Evolutionary conservation across 306 rosid species (phyloP).

Genomic region (Acacia confusa): DNA sequence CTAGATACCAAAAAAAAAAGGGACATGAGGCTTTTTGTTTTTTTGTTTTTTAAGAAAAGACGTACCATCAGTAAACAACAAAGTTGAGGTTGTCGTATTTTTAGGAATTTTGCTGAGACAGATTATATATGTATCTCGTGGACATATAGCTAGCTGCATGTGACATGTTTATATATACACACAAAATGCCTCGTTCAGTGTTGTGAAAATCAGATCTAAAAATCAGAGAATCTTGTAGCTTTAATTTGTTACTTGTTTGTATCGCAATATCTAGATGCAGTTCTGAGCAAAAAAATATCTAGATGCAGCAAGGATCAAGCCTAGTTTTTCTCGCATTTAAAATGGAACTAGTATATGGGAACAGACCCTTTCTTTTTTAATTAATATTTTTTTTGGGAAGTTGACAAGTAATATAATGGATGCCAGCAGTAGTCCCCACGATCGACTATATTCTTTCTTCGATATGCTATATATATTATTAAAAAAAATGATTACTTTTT

Average conservation of each 20-base stretch:
- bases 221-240: slow-evolving; percentile 47
- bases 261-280: neutral
- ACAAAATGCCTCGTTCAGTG: neutral
- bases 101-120: slow-evolving; percentile 8
- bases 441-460: slow-evolving; percentile 20
- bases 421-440: slow-evolving; percentile 35
- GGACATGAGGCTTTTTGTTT: neutral
- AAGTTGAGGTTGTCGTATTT: slow-evolving; percentile 24
- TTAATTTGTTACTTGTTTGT: neutral
- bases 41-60: neutral
- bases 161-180: slow-evolving; percentile 18
- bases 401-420: slow-evolving; percentile 27
- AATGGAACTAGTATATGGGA: slow-evolving; percentile 25
- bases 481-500: neutral
- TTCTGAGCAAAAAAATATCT: no score
- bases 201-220: neutral
- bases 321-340: slow-evolving; percentile 21
- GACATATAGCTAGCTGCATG: slow-evolving; percentile 36
- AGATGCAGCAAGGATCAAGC: slow-evolving; percentile 14
- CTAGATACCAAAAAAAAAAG: slow-evolving; percentile 39
- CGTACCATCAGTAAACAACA: slow-evolving; percentile 32
- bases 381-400: neutral
- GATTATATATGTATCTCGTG: slow-evolving; percentile 22
- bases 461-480: no score
- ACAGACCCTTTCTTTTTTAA: slow-evolving; percentile 22